Percentiles rank a stretch among this genome's conserved stretches.
phyloP scores from a whole-genome alignment of 2,329 filamentous ascomycete genomes.

The Verticillium nonalfalfae region DNA sequence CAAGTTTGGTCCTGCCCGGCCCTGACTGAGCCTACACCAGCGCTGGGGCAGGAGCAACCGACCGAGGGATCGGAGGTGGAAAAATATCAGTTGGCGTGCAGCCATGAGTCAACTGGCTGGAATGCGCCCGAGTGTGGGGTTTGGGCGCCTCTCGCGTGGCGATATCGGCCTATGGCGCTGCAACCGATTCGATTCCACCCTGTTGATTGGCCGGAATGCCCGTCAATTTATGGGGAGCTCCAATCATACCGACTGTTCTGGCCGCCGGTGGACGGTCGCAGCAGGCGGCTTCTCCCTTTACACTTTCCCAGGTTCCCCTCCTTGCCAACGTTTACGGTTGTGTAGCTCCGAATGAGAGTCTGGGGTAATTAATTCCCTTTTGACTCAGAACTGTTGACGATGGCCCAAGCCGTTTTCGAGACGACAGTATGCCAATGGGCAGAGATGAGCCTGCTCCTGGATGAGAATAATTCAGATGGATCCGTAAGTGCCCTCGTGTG shows the following conservation, averaged over 20 bases:
- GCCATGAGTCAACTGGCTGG: not conserved
- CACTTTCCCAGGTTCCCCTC: not conserved
- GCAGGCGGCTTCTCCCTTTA: not conserved
- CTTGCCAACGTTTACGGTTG: not conserved
- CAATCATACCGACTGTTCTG: not conserved
- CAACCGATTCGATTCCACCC: not conserved
- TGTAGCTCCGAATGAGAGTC: not conserved
- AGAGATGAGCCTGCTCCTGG: too few species aligned
- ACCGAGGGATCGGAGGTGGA: slow-evolving; percentile 2
- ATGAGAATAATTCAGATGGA: too few species aligned
- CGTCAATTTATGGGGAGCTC: not conserved
- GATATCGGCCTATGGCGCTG: slow-evolving; percentile 1
- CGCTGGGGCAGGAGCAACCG: not conserved
- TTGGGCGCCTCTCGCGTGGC: slow-evolving; percentile 1
- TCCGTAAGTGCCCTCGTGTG: not conserved
- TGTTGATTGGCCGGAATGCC: not conserved
- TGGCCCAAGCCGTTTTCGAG: not conserved
- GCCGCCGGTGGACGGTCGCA: not conserved
- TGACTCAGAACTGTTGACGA: not conserved
- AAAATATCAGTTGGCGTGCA: not conserved
- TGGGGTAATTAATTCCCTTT: not conserved
- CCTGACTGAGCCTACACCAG: not conserved
- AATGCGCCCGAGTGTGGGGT: slow-evolving; percentile 1
- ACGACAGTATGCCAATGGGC: too few species aligned
- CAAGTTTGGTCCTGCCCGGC: not conserved